Evolutionary conservation across 768 basidiomycete genomes (phyloP), one percentile per base, ranked within the genome.

Genomic region (Dictyophora rubrovolvata): DNA sequence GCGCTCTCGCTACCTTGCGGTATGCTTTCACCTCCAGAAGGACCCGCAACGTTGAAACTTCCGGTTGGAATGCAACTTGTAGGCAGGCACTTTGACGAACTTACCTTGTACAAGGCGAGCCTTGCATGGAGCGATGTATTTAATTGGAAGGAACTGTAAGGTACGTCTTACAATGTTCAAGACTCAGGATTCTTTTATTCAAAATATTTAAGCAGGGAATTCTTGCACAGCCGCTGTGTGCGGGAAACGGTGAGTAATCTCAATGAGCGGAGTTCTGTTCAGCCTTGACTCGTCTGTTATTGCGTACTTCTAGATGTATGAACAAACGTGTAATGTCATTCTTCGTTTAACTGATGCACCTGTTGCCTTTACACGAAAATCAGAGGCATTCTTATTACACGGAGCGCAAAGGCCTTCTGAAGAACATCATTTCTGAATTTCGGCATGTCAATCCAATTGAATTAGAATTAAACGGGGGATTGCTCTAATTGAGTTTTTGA

Each of bases 31-130:
- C 72, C 72, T 1, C 67, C 70, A 16, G 69, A 71, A 56, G 68
- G 65, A 48, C 71, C 72, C 18, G 69, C 68, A 12, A 63, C 72
- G 17, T 56, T 73, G 55, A 70, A 65, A 60, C 63, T 78, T 17
- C 77, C 77, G 1, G 70, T 76, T 8, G 75, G 74, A 5, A 71
- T 78, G 72, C 75, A 77, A 66, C 63, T 78, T 17, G 73, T 77
- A 1, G 74, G 72, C 48, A 56, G 23, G 33, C 55, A 56, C 49
- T 49, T 48, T 35, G 46, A 56, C n/a, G 55, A 48, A 35, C 55
- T 56, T 28, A 56, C 55, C 18, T 48, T 56, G 42, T 56, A 56
- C 28, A 56, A 56, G 22, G 55, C 55, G 47, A 48, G 18, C n/a
- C 48, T 56, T 21, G 55, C 55, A 10, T 56, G 37, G 21, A 48